A percentile compares a stretch with the other conserved stretches of the same genome.
phyloP scores from a whole-genome alignment of 495 filamentous ascomycete species.

The Mytilinidion resinicola region DNA sequence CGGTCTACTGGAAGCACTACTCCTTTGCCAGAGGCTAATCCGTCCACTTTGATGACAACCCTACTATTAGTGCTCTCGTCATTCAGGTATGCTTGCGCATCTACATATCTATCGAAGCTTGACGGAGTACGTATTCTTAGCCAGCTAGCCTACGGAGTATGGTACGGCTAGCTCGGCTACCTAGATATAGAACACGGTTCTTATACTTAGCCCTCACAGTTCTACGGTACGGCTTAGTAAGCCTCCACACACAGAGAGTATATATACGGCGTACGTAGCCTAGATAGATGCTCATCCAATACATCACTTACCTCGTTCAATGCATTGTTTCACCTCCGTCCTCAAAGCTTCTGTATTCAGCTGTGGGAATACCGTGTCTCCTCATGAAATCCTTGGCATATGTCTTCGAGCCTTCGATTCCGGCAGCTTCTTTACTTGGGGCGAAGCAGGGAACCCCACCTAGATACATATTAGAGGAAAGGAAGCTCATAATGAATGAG shows the following conservation, averaged over 20 bases:
- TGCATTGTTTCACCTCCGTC: too few relatives aligned
- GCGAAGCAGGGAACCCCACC: slow-evolving; percentile 77
- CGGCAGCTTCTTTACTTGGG: slow-evolving; percentile 75
- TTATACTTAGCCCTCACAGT: too few relatives aligned
- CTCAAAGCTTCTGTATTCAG: slow-evolving; percentile 79
- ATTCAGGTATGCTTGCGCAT: slow-evolving; percentile 70
- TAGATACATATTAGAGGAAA: slow-evolving; percentile 7
- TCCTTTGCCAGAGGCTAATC: slow-evolving; percentile 85
- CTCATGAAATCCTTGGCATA: slow-evolving; percentile 99
- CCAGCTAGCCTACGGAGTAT: too few relatives aligned
- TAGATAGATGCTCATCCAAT: too few relatives aligned
- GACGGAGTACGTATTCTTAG: too few relatives aligned
- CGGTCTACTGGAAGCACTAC: slow-evolving; percentile 77
- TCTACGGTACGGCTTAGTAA: too few relatives aligned
- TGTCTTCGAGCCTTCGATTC: slow-evolving; percentile 92
- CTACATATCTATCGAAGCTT: slow-evolving; percentile 71
- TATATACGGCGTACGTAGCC: too few relatives aligned
- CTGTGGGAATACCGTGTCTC: slow-evolving; percentile 82
- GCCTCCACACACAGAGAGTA: too few relatives aligned
- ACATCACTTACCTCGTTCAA: too few relatives aligned
- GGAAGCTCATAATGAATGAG: too few relatives aligned
- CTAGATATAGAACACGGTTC: too few relatives aligned
- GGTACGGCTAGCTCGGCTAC: too few relatives aligned
- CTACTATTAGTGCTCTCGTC: slow-evolving; percentile 50
- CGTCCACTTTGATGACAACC: slow-evolving; percentile 84